A percentile compares a stretch with the other conserved stretches of the same genome.
These are phyloP conservation scores for Phytophthora quininea DNA, from an alignment of 352 stramenopile genomes.

Conservation along the genomic window DNA sequence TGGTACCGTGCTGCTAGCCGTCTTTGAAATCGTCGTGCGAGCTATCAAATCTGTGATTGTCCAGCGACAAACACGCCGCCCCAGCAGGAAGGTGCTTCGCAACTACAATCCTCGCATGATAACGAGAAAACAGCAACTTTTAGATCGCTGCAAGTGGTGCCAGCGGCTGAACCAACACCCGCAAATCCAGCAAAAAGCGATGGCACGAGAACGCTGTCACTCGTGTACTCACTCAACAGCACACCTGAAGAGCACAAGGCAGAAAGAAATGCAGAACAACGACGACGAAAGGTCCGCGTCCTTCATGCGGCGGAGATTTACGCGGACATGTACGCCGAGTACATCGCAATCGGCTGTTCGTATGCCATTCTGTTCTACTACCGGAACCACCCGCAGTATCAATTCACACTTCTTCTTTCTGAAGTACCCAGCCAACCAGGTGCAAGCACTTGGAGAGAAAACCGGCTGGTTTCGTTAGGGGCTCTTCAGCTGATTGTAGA, in stretches of 20 bases:
- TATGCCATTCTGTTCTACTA: conserved; percentile 41
- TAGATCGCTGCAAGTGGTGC: conserved; percentile 1
- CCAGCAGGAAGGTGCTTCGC: not conserved
- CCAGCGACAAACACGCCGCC: conserved; percentile 1
- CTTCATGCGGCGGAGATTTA: conserved; percentile 37
- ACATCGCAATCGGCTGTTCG: conserved; percentile 49
- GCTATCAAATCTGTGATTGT: conserved; percentile 28
- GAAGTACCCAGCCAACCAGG: conserved; percentile 1
- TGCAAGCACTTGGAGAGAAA: not conserved
- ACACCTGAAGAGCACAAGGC: conserved; percentile 6
- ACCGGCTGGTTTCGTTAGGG: conserved; percentile 8
- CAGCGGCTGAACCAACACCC: not conserved
- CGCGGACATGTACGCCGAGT: conserved; percentile 56
- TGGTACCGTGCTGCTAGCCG: conserved; percentile 22
- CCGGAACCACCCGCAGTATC: conserved; percentile 36
- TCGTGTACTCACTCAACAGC: conserved; percentile 4
- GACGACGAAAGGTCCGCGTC: conserved; percentile 7
- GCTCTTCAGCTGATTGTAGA: conserved; percentile 23
- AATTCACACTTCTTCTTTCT: conserved; percentile 3
- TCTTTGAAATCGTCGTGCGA: conserved; percentile 35
- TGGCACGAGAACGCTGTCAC: not conserved
- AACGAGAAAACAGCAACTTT: too few relatives aligned
- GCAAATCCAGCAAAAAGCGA: conserved; percentile 9
- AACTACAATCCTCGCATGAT: not conserved
- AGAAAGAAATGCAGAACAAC: conserved; percentile 8